Conservation (phyloP, 1,284 basidiomycete species). For the Ceratobasidium sp. region DNA sequence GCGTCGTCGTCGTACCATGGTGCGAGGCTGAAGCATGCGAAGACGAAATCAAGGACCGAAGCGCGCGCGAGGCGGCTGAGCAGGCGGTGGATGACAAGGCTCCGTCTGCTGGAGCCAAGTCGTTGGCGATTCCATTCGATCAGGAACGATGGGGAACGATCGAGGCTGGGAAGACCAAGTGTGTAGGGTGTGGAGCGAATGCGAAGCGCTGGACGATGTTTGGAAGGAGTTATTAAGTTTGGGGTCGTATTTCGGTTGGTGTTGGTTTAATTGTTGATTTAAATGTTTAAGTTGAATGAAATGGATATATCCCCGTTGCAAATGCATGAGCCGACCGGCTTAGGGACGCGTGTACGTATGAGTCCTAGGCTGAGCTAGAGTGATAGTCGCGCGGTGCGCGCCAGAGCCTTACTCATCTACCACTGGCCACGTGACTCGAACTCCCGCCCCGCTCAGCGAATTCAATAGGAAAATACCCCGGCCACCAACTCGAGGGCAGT, state of each 20-base stretch:
- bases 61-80: constrained; percentile 68
- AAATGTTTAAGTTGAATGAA: too few species aligned
- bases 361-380: too few species aligned
- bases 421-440: too few species aligned
- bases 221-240: constrained; percentile 74
- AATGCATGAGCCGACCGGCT: too few species aligned
- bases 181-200: constrained; percentile 82
- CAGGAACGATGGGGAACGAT: constrained; percentile 84
- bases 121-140: constrained; percentile 96
- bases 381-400: too few species aligned
- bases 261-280: not conserved
- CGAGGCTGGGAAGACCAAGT: constrained; percentile 82
- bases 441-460: too few species aligned
- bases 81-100: constrained; percentile 93
- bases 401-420: too few species aligned
- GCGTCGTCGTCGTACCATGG: constrained; percentile 93
- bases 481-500: too few species aligned
- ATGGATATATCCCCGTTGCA: constrained; percentile 9
- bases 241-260: not conserved
- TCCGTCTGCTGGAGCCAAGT: constrained; percentile 98
- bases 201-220: constrained; percentile 95
- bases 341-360: too few species aligned
- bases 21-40: constrained; percentile 95
- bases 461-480: too few species aligned
- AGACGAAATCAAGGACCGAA: constrained; percentile 97